A percentile compares a stretch with the other conserved stretches of the same genome.
phyloP scores from a whole-genome alignment of 176 grass and related monocot species.

The Triticum urartu region DNA sequence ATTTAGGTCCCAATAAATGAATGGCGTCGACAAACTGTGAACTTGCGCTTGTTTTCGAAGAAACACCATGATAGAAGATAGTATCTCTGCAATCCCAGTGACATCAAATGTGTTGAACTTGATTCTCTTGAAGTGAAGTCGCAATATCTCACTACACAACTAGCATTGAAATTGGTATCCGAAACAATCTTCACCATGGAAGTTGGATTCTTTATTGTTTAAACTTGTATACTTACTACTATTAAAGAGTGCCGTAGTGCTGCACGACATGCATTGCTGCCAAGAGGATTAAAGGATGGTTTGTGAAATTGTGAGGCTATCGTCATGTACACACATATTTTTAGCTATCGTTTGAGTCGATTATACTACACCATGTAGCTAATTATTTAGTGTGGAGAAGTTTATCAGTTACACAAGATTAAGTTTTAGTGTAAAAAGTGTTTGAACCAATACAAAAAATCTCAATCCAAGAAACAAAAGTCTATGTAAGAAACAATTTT shows the following conservation, averaged over 20 bases:
- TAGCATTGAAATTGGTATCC: neutral
- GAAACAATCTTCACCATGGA: neutral
- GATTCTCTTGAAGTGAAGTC: neutral
- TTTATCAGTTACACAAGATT: neutral
- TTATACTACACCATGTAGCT: neutral
- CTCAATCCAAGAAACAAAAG: too few species aligned
- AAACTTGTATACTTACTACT: neutral
- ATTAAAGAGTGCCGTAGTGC: neutral
- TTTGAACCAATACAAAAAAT: too few species aligned
- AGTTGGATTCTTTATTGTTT: neutral
- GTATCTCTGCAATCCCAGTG: neutral
- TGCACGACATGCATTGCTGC: neutral
- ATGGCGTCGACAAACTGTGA: slow-evolving; percentile 41
- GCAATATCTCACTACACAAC: too few species aligned
- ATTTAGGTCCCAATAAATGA: slow-evolving; percentile 50
- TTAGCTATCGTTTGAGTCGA: neutral
- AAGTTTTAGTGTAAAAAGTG: neutral
- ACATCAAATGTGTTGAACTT: neutral
- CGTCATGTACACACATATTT: neutral
- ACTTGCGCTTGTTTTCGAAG: slow-evolving; percentile 29
- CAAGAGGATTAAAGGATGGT: neutral
- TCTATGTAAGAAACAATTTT: too few species aligned
- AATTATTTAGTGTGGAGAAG: neutral
- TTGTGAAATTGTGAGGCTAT: neutral
- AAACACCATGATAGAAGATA: neutral